Evolutionary conservation across 1,284 basidiomycete genomes (phyloP).

Genomic region (Schizophyllum commune): DNA sequence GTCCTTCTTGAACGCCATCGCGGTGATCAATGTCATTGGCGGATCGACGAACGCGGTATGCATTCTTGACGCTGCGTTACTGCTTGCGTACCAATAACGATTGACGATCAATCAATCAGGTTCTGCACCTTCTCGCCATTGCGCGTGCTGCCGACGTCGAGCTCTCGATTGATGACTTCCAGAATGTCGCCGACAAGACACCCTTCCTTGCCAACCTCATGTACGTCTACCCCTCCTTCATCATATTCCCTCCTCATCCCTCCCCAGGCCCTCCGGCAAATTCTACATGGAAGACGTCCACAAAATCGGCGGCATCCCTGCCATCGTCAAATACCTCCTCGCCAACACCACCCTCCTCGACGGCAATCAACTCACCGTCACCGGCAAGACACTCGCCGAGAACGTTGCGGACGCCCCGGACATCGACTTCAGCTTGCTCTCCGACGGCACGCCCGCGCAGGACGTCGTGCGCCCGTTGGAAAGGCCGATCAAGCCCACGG

Average conservation of each 20-base stretch:
- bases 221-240: constrained; percentile 26
- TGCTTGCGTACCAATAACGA: constrained; percentile 1
- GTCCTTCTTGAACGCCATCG: constrained; percentile 90
- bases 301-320: constrained; percentile 84
- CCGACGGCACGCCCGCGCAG: constrained; percentile 37
- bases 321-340: constrained; percentile 78
- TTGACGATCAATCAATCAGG: constrained; percentile 30
- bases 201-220: constrained; percentile 95
- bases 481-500: constrained; percentile 87
- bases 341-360: constrained; percentile 86
- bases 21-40: constrained; percentile 76
- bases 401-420: constrained; percentile 81
- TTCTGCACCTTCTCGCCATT: constrained; percentile 91
- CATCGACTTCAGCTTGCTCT: constrained; percentile 50
- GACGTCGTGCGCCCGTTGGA: constrained; percentile 75
- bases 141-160: constrained; percentile 85
- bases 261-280: constrained; percentile 74
- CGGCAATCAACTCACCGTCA: constrained; percentile 87
- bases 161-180: constrained; percentile 92
- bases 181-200: constrained; percentile 77
- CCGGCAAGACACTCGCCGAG: constrained; percentile 88
- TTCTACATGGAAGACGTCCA: constrained; percentile 98
- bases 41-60: constrained; percentile 89
- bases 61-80: neutral
- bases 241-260: constrained; percentile 1